A percentile compares a stretch with the other conserved stretches of the same genome.
These are phyloP conservation scores for Gastrolobium villosum DNA, from an alignment of 306 rosid genomes.

Conservation along the genomic window DNA sequence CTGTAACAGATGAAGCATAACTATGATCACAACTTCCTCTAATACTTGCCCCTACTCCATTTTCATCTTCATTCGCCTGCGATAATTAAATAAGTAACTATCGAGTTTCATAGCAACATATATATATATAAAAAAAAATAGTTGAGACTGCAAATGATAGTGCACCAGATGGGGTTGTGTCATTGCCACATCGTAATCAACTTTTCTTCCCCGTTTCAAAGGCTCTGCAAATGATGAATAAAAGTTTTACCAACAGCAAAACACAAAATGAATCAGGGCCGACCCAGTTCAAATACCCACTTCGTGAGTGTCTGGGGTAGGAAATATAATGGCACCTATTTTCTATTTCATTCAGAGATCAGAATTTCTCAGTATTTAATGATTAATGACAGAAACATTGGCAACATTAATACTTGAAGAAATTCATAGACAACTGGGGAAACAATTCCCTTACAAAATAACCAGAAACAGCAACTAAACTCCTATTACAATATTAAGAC, in stretches of 20 bases:
- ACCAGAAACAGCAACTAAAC: too few species aligned
- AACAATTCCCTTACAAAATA: too few species aligned
- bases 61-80: conserved; percentile 76
- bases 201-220: conserved; percentile 62
- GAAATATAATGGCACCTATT: too few species aligned
- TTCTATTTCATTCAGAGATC: too few species aligned
- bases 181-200: conserved; percentile 60
- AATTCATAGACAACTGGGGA: too few species aligned
- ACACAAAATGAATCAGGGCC: conserved; percentile 33
- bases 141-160: conserved; percentile 31
- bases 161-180: conserved; percentile 62
- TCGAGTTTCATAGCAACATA: conserved; percentile 28
- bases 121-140: background rate
- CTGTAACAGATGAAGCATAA: conserved; percentile 91
- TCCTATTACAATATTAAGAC: too few species aligned
- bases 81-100: conserved; percentile 36
- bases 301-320: too few species aligned
- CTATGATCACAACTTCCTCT: conserved; percentile 79
- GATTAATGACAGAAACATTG: too few species aligned
- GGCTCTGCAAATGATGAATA: conserved; percentile 54
- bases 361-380: too few species aligned
- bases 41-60: conserved; percentile 54
- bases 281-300: too few species aligned
- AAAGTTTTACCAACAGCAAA: conserved; percentile 36
- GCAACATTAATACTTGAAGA: too few species aligned